Evolutionary conservation across 2,329 filamentous ascomycete species (phyloP).

Genomic region (Orbilia quercus): DNA sequence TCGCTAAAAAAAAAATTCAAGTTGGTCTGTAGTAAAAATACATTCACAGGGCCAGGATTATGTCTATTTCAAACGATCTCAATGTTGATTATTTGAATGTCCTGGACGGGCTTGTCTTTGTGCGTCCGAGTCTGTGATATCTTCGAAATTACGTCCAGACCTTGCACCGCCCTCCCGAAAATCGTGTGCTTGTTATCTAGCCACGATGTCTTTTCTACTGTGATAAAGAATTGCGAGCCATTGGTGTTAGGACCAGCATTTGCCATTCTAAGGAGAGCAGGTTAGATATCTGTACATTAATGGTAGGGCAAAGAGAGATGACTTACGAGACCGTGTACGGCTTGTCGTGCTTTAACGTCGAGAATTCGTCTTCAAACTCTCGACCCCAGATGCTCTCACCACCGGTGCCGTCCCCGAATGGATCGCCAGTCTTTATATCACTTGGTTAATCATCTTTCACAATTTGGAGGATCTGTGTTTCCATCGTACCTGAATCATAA

Average conservation of each 20-base stretch:
- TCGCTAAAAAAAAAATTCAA: background rate
- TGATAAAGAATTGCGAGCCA: slow-evolving; percentile 97
- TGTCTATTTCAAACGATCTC: slow-evolving; percentile 64
- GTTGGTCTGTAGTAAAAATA: background rate
- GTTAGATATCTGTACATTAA: slow-evolving; percentile 12
- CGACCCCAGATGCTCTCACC: slow-evolving; percentile 93
- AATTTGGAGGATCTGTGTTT: too few species aligned
- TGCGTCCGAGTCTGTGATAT: slow-evolving; percentile 91
- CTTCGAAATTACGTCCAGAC: slow-evolving; percentile 91
- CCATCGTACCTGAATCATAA: slow-evolving; percentile 90
- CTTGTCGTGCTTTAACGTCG: slow-evolving; percentile 89
- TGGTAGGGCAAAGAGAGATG: background rate
- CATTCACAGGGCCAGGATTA: background rate
- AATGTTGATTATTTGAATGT: slow-evolving; percentile 97
- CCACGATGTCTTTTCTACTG: slow-evolving; percentile 97
- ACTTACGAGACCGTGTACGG: slow-evolving; percentile 78
- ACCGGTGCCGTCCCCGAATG: slow-evolving; percentile 86
- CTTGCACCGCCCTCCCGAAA: slow-evolving; percentile 89
- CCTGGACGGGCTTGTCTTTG: slow-evolving; percentile 93
- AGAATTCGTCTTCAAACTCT: slow-evolving; percentile 94
- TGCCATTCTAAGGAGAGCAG: slow-evolving; percentile 76
- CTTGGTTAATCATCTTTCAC: too few species aligned
- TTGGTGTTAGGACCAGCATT: slow-evolving; percentile 97
- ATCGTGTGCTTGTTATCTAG: slow-evolving; percentile 96
- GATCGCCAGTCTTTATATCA: slow-evolving; percentile 85